Evolutionary conservation across 768 basidiomycete genomes (phyloP), one percentile per base, ranked within the genome.

Genomic region (Termitomyces sp.): DNA sequence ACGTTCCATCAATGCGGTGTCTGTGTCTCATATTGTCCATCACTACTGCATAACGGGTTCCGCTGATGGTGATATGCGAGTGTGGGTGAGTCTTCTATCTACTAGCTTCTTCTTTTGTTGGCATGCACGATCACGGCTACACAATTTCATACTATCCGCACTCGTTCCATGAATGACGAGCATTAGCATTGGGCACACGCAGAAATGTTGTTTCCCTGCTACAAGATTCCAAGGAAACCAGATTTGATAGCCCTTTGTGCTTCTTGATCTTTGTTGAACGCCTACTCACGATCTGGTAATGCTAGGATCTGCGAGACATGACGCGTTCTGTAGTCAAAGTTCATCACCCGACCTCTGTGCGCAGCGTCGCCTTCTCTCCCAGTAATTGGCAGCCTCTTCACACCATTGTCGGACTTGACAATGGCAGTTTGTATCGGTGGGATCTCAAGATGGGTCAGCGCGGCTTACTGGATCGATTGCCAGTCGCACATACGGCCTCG

Each of bases 1-100:
- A 50, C 84, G 89, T 14, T 85, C 88, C 0, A 87, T 91, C 26
- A 83, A 89, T 64, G 77, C 79, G 46, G 66, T 91, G 53, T 78
- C 84, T 1, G 82, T 85, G 34, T 90, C 89, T 1, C 73, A 79
- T n/a, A 73, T 83, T 12, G 77, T 87, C 10, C 81, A 81, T 34
- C 76, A 85, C 58, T 90, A 88, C 57, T 88, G 87, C 53, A 81
- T 90, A 59, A 90, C 87, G 15, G 89, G 86, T 19, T 89, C 88
- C 32, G 85, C 87, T 9, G 90, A 92, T 63, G 89, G 88, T 1
- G 83, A 90, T 63, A 69, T 91, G 67, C 84, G 88, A 47, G 78
- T 90, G 37, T 92, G 90, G 90, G 89, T 90, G 62, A 53, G 80
- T 69, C 4, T 10, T 10, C 43, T 34, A 17, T 22, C 5, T 11